Conservation (phyloP, 306 rosid genomes). For the Luffa acutangula region DNA sequence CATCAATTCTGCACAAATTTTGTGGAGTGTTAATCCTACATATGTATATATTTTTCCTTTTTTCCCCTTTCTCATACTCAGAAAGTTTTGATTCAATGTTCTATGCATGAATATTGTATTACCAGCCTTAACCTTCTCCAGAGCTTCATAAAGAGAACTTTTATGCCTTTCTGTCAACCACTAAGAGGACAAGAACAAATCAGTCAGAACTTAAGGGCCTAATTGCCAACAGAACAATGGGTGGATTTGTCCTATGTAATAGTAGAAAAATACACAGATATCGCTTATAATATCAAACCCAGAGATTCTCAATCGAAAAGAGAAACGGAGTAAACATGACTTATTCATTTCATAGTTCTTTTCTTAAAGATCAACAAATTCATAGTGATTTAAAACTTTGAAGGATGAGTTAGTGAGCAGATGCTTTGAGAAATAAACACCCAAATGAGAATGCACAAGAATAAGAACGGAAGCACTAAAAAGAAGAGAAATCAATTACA, state of each 20-base stretch:
- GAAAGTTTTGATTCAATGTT: background rate
- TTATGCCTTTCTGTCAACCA: slow-evolving; percentile 39
- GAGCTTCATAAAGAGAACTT: slow-evolving; percentile 74
- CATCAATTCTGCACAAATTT: slow-evolving; percentile 71
- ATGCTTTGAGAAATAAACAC: background rate
- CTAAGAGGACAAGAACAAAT: slow-evolving; percentile 14
- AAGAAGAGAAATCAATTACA: background rate
- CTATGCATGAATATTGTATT: background rate
- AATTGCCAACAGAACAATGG: background rate
- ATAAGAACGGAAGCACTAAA: background rate
- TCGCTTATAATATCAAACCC: background rate
- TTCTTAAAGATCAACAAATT: background rate
- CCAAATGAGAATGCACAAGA: background rate
- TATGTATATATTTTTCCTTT: too few species aligned
- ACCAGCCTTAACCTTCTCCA: slow-evolving; percentile 90
- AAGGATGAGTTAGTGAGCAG: background rate
- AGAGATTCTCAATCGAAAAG: background rate
- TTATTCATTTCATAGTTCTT: background rate
- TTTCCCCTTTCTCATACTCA: background rate
- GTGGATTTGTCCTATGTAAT: background rate
- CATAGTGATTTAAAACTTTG: background rate
- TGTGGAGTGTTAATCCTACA: background rate
- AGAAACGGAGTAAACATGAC: too few species aligned
- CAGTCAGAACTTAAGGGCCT: background rate
- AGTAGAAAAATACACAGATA: background rate